Conservation (phyloP, 768 basidiomycete genomes). For the Trametes villosa region DNA sequence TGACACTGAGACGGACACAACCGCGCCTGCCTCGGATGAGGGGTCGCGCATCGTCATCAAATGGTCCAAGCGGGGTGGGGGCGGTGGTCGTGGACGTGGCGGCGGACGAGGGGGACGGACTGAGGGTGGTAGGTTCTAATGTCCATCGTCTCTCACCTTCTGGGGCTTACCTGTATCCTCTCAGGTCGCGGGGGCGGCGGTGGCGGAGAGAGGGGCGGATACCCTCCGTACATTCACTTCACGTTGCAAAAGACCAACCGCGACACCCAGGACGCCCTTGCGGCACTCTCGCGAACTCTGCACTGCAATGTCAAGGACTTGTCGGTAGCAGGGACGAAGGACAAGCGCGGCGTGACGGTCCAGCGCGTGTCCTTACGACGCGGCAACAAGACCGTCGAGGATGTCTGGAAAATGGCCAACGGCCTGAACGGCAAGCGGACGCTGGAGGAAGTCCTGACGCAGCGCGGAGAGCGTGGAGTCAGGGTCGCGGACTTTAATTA, state of each 20-base stretch:
- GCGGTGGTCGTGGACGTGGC: slow-evolving; percentile 50
- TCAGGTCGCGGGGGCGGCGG: slow-evolving; percentile 41
- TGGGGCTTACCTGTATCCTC: neutral
- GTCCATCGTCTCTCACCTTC: too few relatives aligned
- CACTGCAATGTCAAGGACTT: slow-evolving; percentile 81
- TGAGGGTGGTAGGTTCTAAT: neutral
- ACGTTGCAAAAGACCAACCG: slow-evolving; percentile 97
- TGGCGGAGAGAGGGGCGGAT: slow-evolving; percentile 61
- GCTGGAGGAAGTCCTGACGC: slow-evolving; percentile 57
- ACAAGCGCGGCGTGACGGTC: slow-evolving; percentile 95
- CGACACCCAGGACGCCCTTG: slow-evolving; percentile 93
- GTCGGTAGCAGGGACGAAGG: slow-evolving; percentile 93
- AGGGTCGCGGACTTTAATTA: slow-evolving; percentile 89
- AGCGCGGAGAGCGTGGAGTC: slow-evolving; percentile 88
- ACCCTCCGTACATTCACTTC: slow-evolving; percentile 92
- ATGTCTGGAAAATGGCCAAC: slow-evolving; percentile 86
- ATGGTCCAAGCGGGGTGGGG: slow-evolving; percentile 64
- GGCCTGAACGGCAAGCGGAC: slow-evolving; percentile 62
- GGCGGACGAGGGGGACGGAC: slow-evolving; percentile 31
- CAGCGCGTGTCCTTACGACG: slow-evolving; percentile 87
- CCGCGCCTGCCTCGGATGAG: slow-evolving; percentile 53
- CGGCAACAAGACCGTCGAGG: slow-evolving; percentile 75
- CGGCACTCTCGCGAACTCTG: slow-evolving; percentile 77
- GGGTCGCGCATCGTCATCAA: slow-evolving; percentile 81
- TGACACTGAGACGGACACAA: slow-evolving; percentile 77